Evolutionary conservation across 148 eudicot genomes (phyloP), one percentile per base, ranked within the genome.

Genomic region (Polygonum aviculare): DNA sequence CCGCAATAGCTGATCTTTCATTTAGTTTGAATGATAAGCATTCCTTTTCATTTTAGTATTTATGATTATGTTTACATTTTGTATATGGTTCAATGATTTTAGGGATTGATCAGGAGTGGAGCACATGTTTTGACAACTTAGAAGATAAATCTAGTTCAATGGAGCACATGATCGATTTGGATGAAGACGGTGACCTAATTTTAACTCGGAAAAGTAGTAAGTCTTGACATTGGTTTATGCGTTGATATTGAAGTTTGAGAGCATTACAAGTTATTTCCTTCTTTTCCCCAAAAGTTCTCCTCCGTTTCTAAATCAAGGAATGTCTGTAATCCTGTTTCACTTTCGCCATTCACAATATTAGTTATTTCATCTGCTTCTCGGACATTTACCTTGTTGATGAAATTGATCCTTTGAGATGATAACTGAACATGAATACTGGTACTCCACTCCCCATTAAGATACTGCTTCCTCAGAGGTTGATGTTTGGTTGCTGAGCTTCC

Each of bases 161-260:
- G 8, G 65, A 74, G 33, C 78, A 85, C 52, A 73, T 48, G 40
- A 77, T 78, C 82, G 82, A 77, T 77, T 75, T 86, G 67, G 98
- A 95, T 87, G 96, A 89, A 83, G 98, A 95, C 84, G 99, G 99
- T 55, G 96, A 95, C 80, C 93, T 95, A 75, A 79, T 93, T 79
- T 77, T 95, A 78, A 67, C 89, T 74, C 87, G 96, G 36, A 83
- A 96, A 71, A 81, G 72, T 41, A 81, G 96, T 89, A 80, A 87
- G 90, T 75, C 19, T 16, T 36, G 16, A 38, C 11, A 22, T 65
- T 65, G 35, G n/a, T 15, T 35, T 65, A 44, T 65, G 71, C 6
- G 14, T 7, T 11, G 7, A 6, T 65, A 18, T 65, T 65, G 44
- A 67, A 33, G 18, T 35, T 65, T 65, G 38, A 60, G 69, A 26